Conservation (phyloP, 805 yeast genomes). For the Lipomyces yamanashiensis region DNA sequence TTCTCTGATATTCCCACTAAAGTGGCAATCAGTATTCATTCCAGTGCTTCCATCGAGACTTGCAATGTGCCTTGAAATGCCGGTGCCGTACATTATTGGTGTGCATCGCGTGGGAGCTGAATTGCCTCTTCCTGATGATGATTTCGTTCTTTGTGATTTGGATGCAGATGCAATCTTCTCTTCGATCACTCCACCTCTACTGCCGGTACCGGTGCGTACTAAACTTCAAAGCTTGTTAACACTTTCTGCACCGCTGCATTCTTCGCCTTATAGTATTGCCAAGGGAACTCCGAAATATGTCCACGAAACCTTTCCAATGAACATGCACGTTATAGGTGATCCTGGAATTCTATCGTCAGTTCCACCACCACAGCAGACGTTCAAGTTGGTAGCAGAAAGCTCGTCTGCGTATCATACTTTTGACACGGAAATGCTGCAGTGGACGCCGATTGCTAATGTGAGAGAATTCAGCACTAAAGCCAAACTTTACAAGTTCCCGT, state of each 20-base stretch:
- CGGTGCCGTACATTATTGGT: conserved; percentile 38
- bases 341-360: conserved; percentile 8
- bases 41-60: conserved; percentile 35
- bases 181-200: conserved; percentile 16
- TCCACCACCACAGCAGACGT: conserved; percentile 10
- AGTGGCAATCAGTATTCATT: conserved; percentile 35
- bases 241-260: conserved; percentile 31
- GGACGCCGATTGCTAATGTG: conserved; percentile 17
- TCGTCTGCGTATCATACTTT: conserved; percentile 11
- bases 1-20: conserved; percentile 29
- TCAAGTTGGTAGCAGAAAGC: conserved; percentile 14
- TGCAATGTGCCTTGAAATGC: conserved; percentile 34
- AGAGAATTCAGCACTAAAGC: not conserved
- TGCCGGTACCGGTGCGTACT: conserved; percentile 27
- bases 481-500: not conserved
- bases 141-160: conserved; percentile 32
- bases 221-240: conserved; percentile 19
- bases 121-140: conserved; percentile 21
- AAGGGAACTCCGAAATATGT: conserved; percentile 30
- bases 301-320: conserved; percentile 28
- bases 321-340: conserved; percentile 9
- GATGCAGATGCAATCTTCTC: conserved; percentile 23
- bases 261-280: conserved; percentile 17
- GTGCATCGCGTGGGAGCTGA: conserved; percentile 14
- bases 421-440: conserved; percentile 6